Evolutionary conservation across 2,329 filamentous ascomycete species (phyloP).

Genomic region (Xylariaceae sp.): DNA sequence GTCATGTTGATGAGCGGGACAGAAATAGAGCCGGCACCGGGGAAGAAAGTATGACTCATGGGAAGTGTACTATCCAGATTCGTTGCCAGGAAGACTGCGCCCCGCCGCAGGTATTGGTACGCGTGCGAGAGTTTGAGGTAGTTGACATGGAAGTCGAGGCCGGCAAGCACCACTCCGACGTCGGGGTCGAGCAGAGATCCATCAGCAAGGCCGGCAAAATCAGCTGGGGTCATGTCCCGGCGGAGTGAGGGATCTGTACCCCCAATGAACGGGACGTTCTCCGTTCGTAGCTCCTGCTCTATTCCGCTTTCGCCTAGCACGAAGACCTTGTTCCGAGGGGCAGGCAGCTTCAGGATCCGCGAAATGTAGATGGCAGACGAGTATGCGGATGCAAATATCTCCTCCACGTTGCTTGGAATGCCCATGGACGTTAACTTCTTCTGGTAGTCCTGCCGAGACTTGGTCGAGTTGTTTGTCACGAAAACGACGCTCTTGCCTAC

Average conservation of each 20-base stretch:
- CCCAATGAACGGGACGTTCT: conserved; percentile 74
- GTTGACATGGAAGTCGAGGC: conserved; percentile 90
- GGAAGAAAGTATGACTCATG: conserved; percentile 75
- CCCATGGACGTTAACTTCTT: conserved; percentile 81
- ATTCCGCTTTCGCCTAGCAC: conserved; percentile 89
- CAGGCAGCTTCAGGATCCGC: conserved; percentile 75
- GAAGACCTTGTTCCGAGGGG: conserved; percentile 85
- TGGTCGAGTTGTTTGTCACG: conserved; percentile 98
- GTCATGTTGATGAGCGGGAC: conserved; percentile 72
- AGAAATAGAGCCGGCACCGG: conserved; percentile 79
- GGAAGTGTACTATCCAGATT: conserved; percentile 91
- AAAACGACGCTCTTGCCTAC: conserved; percentile 88
- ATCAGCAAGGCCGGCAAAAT: conserved; percentile 74
- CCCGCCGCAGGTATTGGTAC: conserved; percentile 76
- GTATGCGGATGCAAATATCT: conserved; percentile 95
- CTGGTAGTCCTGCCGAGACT: conserved; percentile 86
- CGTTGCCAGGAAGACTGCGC: conserved; percentile 84
- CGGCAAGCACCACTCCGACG: conserved; percentile 83
- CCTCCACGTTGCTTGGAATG: conserved; percentile 75
- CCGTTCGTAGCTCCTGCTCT: conserved; percentile 77
- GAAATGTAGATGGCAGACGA: conserved; percentile 93
- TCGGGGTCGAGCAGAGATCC: conserved; percentile 74
- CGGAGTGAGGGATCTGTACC: conserved; percentile 77
- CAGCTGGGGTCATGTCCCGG: conserved; percentile 71
- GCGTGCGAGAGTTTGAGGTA: conserved; percentile 86